These are phyloP conservation scores for Trichoderma afroharzianum DNA, from an alignment of 2,329 filamentous ascomycete species.

Conservation along the genomic window DNA sequence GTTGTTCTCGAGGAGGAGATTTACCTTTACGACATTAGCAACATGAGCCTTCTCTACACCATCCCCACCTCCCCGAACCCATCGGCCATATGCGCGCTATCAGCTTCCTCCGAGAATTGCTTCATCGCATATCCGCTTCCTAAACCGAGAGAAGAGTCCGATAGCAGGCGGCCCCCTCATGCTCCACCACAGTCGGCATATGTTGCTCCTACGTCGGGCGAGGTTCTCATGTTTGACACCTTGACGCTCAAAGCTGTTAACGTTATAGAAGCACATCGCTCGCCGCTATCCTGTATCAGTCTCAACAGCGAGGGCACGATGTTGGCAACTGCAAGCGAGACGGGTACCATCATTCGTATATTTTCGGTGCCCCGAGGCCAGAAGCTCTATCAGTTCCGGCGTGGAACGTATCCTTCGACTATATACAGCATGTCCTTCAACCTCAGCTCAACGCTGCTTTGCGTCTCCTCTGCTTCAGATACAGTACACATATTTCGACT, in stretches of 20 bases:
- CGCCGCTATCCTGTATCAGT: slow-evolving; percentile 83
- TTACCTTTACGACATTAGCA: slow-evolving; percentile 97
- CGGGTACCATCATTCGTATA: slow-evolving; percentile 93
- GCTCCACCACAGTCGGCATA: slow-evolving; percentile 78
- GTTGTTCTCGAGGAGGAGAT: slow-evolving; percentile 95
- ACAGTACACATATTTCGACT: slow-evolving; percentile 96
- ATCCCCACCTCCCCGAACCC: slow-evolving; percentile 94
- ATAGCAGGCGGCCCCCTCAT: slow-evolving; percentile 66
- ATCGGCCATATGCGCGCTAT: slow-evolving; percentile 84
- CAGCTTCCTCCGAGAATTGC: slow-evolving; percentile 91
- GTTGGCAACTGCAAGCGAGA: slow-evolving; percentile 92
- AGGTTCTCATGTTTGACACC: slow-evolving; percentile 90
- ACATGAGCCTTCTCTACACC: slow-evolving; percentile 91
- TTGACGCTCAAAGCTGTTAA: slow-evolving; percentile 88
- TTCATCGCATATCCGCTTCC: slow-evolving; percentile 93
- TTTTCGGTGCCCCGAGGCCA: slow-evolving; percentile 88
- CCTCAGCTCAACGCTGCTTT: slow-evolving; percentile 84
- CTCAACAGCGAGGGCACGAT: slow-evolving; percentile 90
- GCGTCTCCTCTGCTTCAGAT: slow-evolving; percentile 92
- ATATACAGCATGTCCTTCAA: slow-evolving; percentile 99
- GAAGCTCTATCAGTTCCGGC: slow-evolving; percentile 93
- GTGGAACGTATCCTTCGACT: slow-evolving; percentile 89
- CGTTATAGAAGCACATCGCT: slow-evolving; percentile 90
- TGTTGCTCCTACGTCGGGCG: slow-evolving; percentile 79
- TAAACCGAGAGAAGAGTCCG: slow-evolving; percentile 60